phyloP scores from a whole-genome alignment of 2,329 filamentous ascomycete species.

The Cladosporium sp. region DNA sequence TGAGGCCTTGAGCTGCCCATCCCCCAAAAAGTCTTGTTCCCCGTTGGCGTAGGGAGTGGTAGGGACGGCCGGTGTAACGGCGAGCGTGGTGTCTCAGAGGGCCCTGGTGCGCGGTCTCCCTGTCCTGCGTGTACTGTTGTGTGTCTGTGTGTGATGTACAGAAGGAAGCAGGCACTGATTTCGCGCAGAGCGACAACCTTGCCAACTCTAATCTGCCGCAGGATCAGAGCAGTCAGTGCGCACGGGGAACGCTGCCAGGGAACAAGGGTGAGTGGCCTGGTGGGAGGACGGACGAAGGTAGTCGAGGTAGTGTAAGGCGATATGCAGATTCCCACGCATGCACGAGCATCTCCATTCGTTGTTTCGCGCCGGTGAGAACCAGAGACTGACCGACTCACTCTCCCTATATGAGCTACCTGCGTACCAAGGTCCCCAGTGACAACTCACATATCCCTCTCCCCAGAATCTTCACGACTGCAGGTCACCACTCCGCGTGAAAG shows the following conservation, averaged over 20 bases:
- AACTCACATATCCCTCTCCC: too few relatives aligned
- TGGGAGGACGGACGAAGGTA: too few relatives aligned
- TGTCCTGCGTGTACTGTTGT: constrained; percentile 1
- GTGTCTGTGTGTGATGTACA: background rate
- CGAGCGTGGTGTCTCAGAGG: background rate
- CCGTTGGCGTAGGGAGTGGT: background rate
- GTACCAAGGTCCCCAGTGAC: too few relatives aligned
- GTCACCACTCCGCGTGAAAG: too few relatives aligned
- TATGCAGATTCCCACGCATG: too few relatives aligned
- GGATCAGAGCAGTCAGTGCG: constrained; percentile 3
- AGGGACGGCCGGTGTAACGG: background rate
- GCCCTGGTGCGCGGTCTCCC: background rate
- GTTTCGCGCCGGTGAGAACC: too few relatives aligned
- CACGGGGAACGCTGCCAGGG: background rate
- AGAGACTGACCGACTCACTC: too few relatives aligned
- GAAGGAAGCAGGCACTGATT: constrained; percentile 1
- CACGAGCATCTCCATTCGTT: too few relatives aligned
- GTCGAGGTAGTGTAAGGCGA: too few relatives aligned
- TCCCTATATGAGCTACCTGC: too few relatives aligned
- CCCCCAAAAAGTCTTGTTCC: background rate
- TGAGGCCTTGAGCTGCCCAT: background rate
- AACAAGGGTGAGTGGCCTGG: too few relatives aligned
- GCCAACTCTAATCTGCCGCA: background rate
- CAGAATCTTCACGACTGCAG: too few relatives aligned
- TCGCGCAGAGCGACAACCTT: background rate